Evolutionary conservation across 2,329 filamentous ascomycete genomes (phyloP), one percentile per base, ranked within the genome.

Genomic region (Exophiala xenobiotica): DNA sequence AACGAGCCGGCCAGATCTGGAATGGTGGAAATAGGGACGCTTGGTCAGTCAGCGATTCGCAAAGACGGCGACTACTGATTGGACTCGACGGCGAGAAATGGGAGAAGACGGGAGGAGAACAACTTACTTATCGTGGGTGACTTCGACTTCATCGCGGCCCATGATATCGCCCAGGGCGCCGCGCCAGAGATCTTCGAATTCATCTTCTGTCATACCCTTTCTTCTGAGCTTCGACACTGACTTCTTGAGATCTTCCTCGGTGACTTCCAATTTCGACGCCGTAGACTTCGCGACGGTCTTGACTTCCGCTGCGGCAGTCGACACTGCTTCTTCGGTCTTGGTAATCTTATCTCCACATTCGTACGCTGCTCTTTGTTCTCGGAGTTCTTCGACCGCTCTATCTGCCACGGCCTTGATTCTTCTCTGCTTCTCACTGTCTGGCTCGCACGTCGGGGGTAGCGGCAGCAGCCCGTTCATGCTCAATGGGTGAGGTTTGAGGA

Each of bases 351-450:
- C 86, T 14, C 91, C 89, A 63, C 93, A 99, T 73, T 99, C 93
- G 64, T 85, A 96, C 63, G 90, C 86, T 49, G 93, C 93, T 53
- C 89, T 84, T 33, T 88, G 84, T 60, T 95, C 83, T 47, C 93
- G 82, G 42, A 99, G 79, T 62, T 91, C 86, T 63, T 96, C 90
- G 3, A 97, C 80, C 1, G 88, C 90, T 67, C 86, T 87, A 66
- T 97, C 86, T 6, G 91, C 90, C 12, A 99, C 90, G 16, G 86
- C 82, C 64, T 92, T 89, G 42, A 97, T 87, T 14, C 88, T 86
- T 31, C 89, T 83, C 6, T 87, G 89, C 69, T 96, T 96, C 64
- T 95, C 90, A 54, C 90, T 90, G 68, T 99, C 95, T 0, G 93
- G 88, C 70, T 96, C 92, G 69, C 93, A 99, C 3, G 89, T 91